Evolutionary conservation across 257 asterid genomes (phyloP), one percentile per base, ranked within the genome.

Genomic region (Solanum ossicruentum): DNA sequence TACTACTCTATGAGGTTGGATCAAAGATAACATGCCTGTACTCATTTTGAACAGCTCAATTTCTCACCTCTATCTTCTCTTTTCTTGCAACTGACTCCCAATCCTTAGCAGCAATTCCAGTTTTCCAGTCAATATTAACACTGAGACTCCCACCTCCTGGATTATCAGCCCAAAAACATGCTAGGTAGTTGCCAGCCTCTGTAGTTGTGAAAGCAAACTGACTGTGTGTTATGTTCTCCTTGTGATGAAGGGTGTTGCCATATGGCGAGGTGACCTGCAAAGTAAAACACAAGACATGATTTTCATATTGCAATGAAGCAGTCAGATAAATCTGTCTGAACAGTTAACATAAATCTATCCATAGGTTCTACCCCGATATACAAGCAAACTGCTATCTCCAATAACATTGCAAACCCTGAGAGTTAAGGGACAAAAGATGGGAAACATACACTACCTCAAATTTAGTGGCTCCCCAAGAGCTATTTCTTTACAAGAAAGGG

Each of bases 11-110:
- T n/a, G 21, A 47, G 18, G 41, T 21, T 75, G 60, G 60, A 75
- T 73, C 57, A 41, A 73, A 21, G 81, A 47, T 47, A 47, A 21
- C 81, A 72, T 21, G 36, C 16, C 12, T 21, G 20, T 45, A 43
- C 81, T 45, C 81, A 12, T 73, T 17, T 73, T 73, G 43, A 47
- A 75, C 81, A 12, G 23, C 13, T 75, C 15, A 75, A 75, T n/a
- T 7, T 79, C 88, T 84, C 88, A 94, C 98, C 97, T 94, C 98
- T 41, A 95, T 88, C 86, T 92, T 93, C 90, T 95, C 98, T 89
- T 95, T 95, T 84, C 92, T 92, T 20, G 97, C 98, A 88, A 95
- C 97, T 54, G 98, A 92, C 2, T 95, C 97, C 98, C 99, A 94
- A 84, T 95, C 98, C 87, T 93, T 93, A 17, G 97, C 98, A 56